Conservation (phyloP, 805 yeast genomes). For the Spathaspora passalidarum region DNA sequence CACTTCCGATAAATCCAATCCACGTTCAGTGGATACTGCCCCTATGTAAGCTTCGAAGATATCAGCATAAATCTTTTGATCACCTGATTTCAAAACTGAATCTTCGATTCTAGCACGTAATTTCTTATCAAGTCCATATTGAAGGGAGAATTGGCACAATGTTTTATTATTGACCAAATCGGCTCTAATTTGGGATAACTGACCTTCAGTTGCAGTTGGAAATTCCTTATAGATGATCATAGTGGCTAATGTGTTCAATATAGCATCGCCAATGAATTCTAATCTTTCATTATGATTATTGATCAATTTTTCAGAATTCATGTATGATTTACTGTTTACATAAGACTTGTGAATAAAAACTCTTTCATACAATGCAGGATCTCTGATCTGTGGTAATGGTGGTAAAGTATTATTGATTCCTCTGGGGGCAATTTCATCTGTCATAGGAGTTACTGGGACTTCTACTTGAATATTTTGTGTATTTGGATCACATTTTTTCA, state of each 20-base stretch:
- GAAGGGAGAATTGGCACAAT: constrained; percentile 63
- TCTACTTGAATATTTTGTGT: constrained; percentile 6
- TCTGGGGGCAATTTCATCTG: constrained; percentile 12
- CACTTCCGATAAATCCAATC: constrained; percentile 44
- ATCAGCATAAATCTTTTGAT: constrained; percentile 78
- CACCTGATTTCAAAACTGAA: constrained; percentile 45
- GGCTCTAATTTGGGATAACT: constrained; percentile 67
- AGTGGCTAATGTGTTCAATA: constrained; percentile 71
- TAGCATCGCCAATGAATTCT: constrained; percentile 89
- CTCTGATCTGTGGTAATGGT: constrained; percentile 61
- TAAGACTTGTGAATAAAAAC: constrained; percentile 83
- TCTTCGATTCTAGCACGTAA: constrained; percentile 52
- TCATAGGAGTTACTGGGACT: constrained; percentile 3
- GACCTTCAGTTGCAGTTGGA: constrained; percentile 78
- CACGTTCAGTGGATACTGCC: constrained; percentile 64
- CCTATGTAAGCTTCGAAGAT: constrained; percentile 93
- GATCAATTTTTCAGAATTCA: constrained; percentile 56
- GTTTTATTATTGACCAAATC: constrained; percentile 70
- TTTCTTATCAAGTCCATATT: constrained; percentile 62
- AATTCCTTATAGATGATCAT: constrained; percentile 60
- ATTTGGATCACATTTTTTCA: not conserved
- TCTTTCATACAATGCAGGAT: constrained; percentile 56
- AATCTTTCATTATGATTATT: constrained; percentile 77
- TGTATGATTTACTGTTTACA: constrained; percentile 53
- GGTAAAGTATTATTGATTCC: constrained; percentile 38